These are phyloP conservation scores for Fragaria ananassa DNA, from an alignment of 306 rosid species.

Conservation along the genomic window DNA sequence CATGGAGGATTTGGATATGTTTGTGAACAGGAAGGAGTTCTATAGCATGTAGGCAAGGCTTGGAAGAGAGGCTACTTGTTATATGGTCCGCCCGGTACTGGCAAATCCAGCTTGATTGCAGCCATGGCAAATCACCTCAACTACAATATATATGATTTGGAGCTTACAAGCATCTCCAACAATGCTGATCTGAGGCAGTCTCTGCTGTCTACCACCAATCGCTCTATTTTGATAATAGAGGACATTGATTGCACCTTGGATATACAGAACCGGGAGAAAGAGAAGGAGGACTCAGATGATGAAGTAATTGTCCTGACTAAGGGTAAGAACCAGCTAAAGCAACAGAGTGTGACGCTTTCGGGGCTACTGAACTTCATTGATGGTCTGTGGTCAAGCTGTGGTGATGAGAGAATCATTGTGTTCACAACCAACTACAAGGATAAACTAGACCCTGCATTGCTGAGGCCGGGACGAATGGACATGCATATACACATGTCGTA, in stretches of 20 bases:
- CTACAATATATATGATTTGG: conserved; percentile 43
- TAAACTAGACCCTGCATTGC: conserved; percentile 44
- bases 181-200: conserved; percentile 27
- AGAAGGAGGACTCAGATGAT: neutral
- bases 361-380: conserved; percentile 51
- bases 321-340: neutral
- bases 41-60: conserved; percentile 42
- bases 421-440: conserved; percentile 65
- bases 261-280: neutral
- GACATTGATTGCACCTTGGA: conserved; percentile 35
- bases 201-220: conserved; percentile 29
- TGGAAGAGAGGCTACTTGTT: conserved; percentile 49
- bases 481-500: conserved; percentile 52
- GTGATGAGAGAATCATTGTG: conserved; percentile 56
- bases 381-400: conserved; percentile 60
- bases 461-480: conserved; percentile 63
- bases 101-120: conserved; percentile 41
- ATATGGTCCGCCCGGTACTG: conserved; percentile 40
- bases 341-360: conserved; percentile 23
- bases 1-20: conserved; percentile 32
- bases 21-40: conserved; percentile 30
- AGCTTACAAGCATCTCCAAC: conserved; percentile 24
- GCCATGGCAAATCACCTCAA: conserved; percentile 49
- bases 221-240: conserved; percentile 42
- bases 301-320: neutral